phyloP scores from a whole-genome alignment of 2,329 filamentous ascomycete genomes.

The Ceratocystis huliohia region DNA sequence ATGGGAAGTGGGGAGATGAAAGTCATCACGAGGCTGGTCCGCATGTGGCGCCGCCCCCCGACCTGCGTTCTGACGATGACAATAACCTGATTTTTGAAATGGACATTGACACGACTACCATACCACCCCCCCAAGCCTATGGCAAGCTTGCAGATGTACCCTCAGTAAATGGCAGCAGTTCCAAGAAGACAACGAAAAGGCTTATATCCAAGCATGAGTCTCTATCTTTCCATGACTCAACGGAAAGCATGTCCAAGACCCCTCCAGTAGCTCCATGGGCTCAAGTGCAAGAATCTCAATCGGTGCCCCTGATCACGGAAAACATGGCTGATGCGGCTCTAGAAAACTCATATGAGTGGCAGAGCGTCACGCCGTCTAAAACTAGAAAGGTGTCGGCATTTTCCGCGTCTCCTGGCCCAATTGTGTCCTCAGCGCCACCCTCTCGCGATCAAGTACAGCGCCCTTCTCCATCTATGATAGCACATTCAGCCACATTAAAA shows the following conservation, averaged over 20 bases:
- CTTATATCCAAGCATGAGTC: background rate
- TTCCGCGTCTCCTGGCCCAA: background rate
- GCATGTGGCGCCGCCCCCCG: background rate
- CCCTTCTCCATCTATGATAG: background rate
- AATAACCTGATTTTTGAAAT: slow-evolving; percentile 19
- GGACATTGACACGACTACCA: slow-evolving; percentile 13
- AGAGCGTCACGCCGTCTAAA: slow-evolving; percentile 14
- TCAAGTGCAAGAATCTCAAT: background rate
- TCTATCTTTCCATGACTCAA: background rate
- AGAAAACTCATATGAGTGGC: slow-evolving; percentile 16
- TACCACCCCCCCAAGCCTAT: background rate
- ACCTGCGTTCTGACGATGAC: slow-evolving; percentile 2
- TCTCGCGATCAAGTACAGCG: slow-evolving; percentile 2
- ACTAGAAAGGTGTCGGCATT: slow-evolving; percentile 3
- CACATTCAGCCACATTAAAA: background rate
- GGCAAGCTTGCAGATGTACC: background rate
- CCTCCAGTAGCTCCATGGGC: slow-evolving; percentile 16
- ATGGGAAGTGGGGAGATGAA: slow-evolving; percentile 33
- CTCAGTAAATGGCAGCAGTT: background rate
- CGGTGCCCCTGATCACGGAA: slow-evolving; percentile 13
- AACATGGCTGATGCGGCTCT: slow-evolving; percentile 17
- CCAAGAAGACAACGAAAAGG: slow-evolving; percentile 3
- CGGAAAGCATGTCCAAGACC: background rate
- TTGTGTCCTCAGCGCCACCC: background rate
- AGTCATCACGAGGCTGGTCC: background rate